These are phyloP conservation scores for Kuraishia piskuri DNA, from an alignment of 805 yeast genomes.

Conservation along the genomic window DNA sequence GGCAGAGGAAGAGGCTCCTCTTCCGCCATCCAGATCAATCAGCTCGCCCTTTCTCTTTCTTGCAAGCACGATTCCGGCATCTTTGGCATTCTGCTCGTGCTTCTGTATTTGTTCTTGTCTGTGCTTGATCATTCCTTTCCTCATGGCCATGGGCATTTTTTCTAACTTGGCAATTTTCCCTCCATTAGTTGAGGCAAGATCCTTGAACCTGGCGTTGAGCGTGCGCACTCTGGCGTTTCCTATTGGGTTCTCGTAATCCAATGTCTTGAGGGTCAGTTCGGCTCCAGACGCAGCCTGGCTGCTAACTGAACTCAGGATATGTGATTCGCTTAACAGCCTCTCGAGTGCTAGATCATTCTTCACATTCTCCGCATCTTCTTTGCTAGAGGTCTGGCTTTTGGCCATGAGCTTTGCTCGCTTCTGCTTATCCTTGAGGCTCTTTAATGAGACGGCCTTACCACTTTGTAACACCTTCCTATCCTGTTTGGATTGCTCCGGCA, in stretches of 20 bases:
- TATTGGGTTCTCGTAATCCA: conserved; percentile 51
- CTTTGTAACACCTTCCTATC: conserved; percentile 46
- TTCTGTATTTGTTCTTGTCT: conserved; percentile 42
- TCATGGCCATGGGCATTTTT: conserved; percentile 81
- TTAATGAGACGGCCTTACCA: conserved; percentile 52
- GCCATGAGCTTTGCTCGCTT: conserved; percentile 20
- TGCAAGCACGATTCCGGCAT: conserved; percentile 85
- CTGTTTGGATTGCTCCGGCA: conserved; percentile 28
- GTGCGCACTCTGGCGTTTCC: conserved; percentile 67
- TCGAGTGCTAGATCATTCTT: conserved; percentile 69
- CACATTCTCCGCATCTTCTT: conserved; percentile 42
- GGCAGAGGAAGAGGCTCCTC: conserved; percentile 41
- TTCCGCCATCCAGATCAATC: conserved; percentile 45
- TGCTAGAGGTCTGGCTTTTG: conserved; percentile 7
- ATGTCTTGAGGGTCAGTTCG: conserved; percentile 52
- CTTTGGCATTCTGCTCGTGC: conserved; percentile 70
- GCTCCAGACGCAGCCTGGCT: conserved; percentile 48
- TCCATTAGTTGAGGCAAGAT: conserved; percentile 31
- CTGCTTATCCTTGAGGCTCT: conserved; percentile 11
- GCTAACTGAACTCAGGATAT: conserved; percentile 38
- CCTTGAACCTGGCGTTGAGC: conserved; percentile 46
- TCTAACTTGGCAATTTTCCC: conserved; percentile 33
- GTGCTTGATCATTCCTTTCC: conserved; percentile 73
- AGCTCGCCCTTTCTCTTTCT: conserved; percentile 60
- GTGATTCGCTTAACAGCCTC: conserved; percentile 63